These are phyloP conservation scores for Talaromyces ruber DNA, from an alignment of 495 filamentous ascomycete species.

Conservation along the genomic window DNA sequence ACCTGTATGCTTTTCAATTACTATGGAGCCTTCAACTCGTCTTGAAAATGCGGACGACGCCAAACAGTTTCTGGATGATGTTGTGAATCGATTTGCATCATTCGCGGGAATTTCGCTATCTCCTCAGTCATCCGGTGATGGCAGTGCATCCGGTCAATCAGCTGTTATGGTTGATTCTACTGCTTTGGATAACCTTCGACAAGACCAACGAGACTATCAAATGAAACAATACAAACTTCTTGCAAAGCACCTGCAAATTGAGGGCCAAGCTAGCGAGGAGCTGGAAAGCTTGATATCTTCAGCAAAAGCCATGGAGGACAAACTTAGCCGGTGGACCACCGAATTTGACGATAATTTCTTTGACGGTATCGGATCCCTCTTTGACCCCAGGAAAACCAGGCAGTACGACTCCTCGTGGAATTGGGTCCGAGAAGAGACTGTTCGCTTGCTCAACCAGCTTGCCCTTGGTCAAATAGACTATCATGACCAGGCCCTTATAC, in stretches of 20 bases:
- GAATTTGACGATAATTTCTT: constrained; percentile 97
- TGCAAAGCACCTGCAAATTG: background rate
- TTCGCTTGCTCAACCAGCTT: constrained; percentile 98
- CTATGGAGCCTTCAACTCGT: constrained; percentile 82
- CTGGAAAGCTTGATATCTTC: constrained; percentile 90
- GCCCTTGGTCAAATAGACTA: constrained; percentile 90
- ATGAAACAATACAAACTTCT: background rate
- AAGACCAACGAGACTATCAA: background rate
- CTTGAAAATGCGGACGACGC: constrained; percentile 82
- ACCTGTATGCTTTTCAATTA: constrained; percentile 77
- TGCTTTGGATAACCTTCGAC: background rate
- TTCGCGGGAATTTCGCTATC: constrained; percentile 78
- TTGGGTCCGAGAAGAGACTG: constrained; percentile 93
- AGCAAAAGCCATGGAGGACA: constrained; percentile 77
- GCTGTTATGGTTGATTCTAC: constrained; percentile 98
- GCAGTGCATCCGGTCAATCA: constrained; percentile 56
- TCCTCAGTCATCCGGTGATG: constrained; percentile 63
- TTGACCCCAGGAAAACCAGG: constrained; percentile 84
- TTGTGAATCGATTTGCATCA: constrained; percentile 79
- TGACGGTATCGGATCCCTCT: constrained; percentile 83
- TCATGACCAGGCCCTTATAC: constrained; percentile 81
- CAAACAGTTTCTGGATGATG: constrained; percentile 82
- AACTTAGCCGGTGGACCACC: constrained; percentile 86
- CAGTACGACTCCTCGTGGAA: constrained; percentile 99
- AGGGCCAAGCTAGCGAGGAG: constrained; percentile 46